Conservation (phyloP, 1,284 basidiomycete species). For the Cutaneotrichosporon sp. region DNA sequence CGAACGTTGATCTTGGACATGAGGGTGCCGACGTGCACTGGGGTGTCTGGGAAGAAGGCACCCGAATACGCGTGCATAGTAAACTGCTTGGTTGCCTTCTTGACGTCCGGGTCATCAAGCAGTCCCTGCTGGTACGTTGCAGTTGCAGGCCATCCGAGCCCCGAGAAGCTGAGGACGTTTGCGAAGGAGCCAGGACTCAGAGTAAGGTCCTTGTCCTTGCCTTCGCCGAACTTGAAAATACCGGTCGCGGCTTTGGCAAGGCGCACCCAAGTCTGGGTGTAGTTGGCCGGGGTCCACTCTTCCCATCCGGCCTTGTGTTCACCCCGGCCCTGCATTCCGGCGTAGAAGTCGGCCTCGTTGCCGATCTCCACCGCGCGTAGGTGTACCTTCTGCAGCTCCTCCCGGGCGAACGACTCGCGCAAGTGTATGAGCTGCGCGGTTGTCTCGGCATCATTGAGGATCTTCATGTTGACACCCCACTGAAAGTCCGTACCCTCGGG, state of each 20-base stretch:
- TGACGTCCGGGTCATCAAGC: background rate
- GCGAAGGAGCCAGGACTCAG: constrained; percentile 1
- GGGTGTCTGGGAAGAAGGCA: background rate
- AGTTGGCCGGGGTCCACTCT: constrained; percentile 7
- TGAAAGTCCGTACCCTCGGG: constrained; percentile 53
- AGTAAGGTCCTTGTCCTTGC: background rate
- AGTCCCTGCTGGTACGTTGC: background rate
- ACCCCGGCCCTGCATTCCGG: background rate
- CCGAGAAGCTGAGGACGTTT: background rate
- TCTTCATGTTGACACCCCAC: constrained; percentile 63
- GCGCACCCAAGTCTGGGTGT: constrained; percentile 6
- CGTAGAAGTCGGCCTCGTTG: constrained; percentile 26
- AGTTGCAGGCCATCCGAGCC: background rate
- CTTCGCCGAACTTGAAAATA: background rate
- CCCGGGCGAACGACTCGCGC: constrained; percentile 13
- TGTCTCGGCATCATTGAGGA: constrained; percentile 57
- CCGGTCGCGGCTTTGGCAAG: background rate
- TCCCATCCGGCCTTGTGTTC: background rate
- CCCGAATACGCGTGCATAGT: constrained; percentile 1
- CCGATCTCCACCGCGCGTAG: constrained; percentile 60
- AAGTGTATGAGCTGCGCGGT: constrained; percentile 59
- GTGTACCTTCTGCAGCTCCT: constrained; percentile 43
- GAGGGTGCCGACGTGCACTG: background rate
- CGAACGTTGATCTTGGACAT: constrained; percentile 59
- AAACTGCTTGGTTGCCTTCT: background rate